Conservation (phyloP, 768 basidiomycete species). For the Tricholoma bakamatsutake region DNA sequence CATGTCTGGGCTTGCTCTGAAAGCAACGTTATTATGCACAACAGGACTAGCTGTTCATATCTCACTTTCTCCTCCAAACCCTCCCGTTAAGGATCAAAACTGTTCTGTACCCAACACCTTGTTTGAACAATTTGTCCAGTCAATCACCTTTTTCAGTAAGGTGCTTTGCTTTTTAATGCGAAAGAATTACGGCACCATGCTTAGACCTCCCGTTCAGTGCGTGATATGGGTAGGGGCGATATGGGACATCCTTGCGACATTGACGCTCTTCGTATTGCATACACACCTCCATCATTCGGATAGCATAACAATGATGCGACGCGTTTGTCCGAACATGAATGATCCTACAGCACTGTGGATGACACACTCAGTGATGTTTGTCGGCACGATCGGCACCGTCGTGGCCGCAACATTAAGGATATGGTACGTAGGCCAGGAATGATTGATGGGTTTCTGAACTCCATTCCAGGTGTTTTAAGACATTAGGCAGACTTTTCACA, state of each 20-base stretch:
- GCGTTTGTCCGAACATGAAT: background rate
- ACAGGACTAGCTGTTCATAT: constrained; percentile 29
- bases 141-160: constrained; percentile 32
- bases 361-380: constrained; percentile 17
- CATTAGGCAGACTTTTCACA: constrained; percentile 36
- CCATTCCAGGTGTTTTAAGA: constrained; percentile 29
- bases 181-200: background rate
- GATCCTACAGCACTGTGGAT: constrained; percentile 8
- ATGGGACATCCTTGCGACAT: constrained; percentile 12
- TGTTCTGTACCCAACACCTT: constrained; percentile 24
- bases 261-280: constrained; percentile 4
- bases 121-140: constrained; percentile 31
- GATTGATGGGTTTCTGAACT: background rate
- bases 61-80: constrained; percentile 35
- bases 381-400: constrained; percentile 21
- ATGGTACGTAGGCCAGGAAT: constrained; percentile 18
- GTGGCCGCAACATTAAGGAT: constrained; percentile 23
- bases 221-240: constrained; percentile 25
- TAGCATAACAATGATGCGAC: background rate
- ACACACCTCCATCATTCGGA: background rate
- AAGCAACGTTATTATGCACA: constrained; percentile 19
- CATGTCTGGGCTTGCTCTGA: constrained; percentile 11
- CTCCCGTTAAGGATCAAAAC: constrained; percentile 29
- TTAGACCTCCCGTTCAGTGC: constrained; percentile 10
- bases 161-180: constrained; percentile 13